Evolutionary conservation across 2,329 filamentous ascomycete species (phyloP).

Genomic region (Leptographium galeiforme): DNA sequence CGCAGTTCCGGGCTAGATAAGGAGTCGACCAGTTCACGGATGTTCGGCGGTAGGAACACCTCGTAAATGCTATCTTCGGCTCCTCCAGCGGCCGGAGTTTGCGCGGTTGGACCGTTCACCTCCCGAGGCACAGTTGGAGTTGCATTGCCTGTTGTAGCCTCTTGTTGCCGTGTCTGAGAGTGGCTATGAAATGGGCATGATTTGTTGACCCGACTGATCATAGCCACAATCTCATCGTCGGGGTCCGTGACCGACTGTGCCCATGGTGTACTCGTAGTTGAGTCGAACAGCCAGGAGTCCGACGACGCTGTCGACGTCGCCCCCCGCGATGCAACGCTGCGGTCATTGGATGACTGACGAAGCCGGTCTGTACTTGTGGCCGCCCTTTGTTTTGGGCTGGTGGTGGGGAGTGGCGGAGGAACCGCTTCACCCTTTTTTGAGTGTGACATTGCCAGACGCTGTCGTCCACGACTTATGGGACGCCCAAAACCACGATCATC

Average conservation of each 20-base stretch:
- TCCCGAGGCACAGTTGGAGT: neutral
- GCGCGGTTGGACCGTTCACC: neutral
- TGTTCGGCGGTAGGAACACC: slow-evolving; percentile 5
- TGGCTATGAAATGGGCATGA: slow-evolving; percentile 4
- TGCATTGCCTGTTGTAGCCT: neutral
- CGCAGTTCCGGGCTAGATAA: neutral
- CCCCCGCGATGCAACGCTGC: neutral
- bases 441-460: slow-evolving; percentile 1
- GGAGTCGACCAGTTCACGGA: slow-evolving; percentile 7
- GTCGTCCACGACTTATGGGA: slow-evolving; percentile 8
- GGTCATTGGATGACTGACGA: neutral
- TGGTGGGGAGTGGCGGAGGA: neutral
- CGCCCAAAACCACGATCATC: neutral
- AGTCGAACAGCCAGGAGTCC: neutral
- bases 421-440: neutral
- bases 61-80: slow-evolving; percentile 5
- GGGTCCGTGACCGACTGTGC: neutral
- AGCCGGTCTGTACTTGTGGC: neutral
- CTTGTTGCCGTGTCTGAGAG: neutral
- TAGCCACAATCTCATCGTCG: slow-evolving; percentile 8
- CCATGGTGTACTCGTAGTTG: neutral
- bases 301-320: neutral
- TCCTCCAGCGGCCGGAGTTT: neutral
- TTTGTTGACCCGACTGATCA: slow-evolving; percentile 4
- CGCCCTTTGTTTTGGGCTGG: neutral